Base-by-base conservation (phyloP, 1,284 basidiomycete species). In the Spongiforma sp. region DNA sequence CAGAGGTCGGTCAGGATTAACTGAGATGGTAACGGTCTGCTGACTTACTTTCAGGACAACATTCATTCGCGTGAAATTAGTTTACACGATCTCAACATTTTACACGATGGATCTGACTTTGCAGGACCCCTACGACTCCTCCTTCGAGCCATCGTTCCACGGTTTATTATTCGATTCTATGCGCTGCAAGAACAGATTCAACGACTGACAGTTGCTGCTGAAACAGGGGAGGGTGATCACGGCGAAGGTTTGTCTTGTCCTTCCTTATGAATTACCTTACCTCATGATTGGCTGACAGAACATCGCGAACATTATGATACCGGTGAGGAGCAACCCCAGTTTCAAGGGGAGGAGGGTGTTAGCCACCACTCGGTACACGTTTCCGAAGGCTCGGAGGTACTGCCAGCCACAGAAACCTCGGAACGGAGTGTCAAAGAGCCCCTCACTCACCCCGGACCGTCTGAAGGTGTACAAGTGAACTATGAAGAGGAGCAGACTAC, bases 151-250 rank as follows among this genome's bases (percentile, higher is more conserved):
- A 71, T 77, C 52, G 66, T 77, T 2, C 86, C 90, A 41, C 84
- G 91, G 59, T 93, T 93, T 67, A 89, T 91, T 56, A 76, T 81
- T 36, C 87, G 88, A 43, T 93, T 89, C 73, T 87, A 86, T 63
- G 72, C 80, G 55, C 80, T 93, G 48, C 86, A 89, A 71, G 85
- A 87, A 43, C 84, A 88, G 69, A 78, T 89, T 53, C 75, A 80
- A 26, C 81, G 83, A 39, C 72, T 85, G 34, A 78, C 82, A 52
- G 54, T 84, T 9, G 71, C 74, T 34, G 73, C 64, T 19, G 71
- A 68, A 46, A 34, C 62, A 5, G 66, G 33, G 4, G 71, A 69
- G 37, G 62, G 55, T 61, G 68, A 68, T 59, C 64, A 66, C 11
- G 57, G 65, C 34, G 68, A 68, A 60, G 72, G 75, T 72, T 62